Evolutionary conservation across 495 filamentous ascomycete genomes (phyloP).

Genomic region (Xylaria longipes): DNA sequence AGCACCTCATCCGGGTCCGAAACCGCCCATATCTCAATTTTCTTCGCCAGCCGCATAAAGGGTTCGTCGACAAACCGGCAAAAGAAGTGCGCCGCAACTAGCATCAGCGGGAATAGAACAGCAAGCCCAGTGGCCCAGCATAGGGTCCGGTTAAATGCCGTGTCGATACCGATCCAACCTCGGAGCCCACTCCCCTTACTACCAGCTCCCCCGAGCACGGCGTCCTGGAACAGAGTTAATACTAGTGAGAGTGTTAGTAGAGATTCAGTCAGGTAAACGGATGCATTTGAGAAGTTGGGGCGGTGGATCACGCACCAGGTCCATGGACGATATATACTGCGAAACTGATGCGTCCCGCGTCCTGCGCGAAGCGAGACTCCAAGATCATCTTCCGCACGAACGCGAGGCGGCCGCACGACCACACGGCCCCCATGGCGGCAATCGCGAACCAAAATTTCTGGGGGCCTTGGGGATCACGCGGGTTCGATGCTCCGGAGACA

Average conservation of each 20-base stretch:
- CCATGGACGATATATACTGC: conserved; percentile 68
- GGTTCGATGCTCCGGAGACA: conserved; percentile 45
- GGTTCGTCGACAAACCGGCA: conserved; percentile 65
- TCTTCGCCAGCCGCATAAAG: conserved; percentile 62
- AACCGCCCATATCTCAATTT: conserved; percentile 49
- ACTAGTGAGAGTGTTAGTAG: conserved; percentile 33
- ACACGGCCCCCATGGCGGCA: conserved; percentile 62
- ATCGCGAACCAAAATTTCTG: conserved; percentile 64
- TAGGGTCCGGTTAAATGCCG: conserved; percentile 54
- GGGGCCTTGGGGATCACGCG: conserved; percentile 44
- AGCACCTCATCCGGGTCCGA: neutral
- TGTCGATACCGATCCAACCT: conserved; percentile 59
- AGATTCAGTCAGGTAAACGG: no score
- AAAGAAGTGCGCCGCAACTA: conserved; percentile 66
- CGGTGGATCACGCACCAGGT: conserved; percentile 32
- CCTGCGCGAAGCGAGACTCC: conserved; percentile 62
- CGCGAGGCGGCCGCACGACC: conserved; percentile 59
- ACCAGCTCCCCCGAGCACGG: conserved; percentile 46
- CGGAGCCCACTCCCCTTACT: conserved; percentile 51
- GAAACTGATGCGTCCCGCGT: conserved; percentile 67
- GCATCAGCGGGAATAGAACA: conserved; percentile 57
- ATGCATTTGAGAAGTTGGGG: neutral
- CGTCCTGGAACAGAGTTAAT: conserved; percentile 56
- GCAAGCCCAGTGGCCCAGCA: conserved; percentile 59
- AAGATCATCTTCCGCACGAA: conserved; percentile 58